Evolutionary conservation across 768 basidiomycete genomes (phyloP).

Genomic region (Tulasnella sp.): DNA sequence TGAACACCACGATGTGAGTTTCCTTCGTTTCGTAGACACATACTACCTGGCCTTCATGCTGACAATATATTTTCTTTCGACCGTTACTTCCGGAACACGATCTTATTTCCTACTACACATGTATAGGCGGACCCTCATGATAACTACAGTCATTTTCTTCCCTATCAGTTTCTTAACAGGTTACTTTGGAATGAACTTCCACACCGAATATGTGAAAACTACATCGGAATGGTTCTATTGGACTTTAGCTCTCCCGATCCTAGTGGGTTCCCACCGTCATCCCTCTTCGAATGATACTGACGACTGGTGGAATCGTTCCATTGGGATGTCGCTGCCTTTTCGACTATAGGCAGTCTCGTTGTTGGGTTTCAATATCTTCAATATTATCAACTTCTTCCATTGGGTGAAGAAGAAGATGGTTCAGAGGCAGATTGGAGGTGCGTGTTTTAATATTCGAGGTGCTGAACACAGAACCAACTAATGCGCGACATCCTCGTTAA

Average conservation of each 20-base stretch:
- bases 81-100: no score
- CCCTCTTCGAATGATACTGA: background rate
- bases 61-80: background rate
- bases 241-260: conserved; percentile 54
- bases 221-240: conserved; percentile 40
- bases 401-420: background rate
- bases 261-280: conserved; percentile 39
- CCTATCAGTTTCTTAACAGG: conserved; percentile 64
- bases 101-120: no score
- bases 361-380: background rate
- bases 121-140: background rate
- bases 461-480: no score
- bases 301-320: background rate
- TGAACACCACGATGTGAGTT: conserved; percentile 63
- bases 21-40: background rate
- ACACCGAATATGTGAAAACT: conserved; percentile 13
- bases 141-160: conserved; percentile 45
- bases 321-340: background rate
- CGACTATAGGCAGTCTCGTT: background rate
- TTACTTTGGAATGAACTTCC: conserved; percentile 43
- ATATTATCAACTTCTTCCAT: background rate
- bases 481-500: no score
- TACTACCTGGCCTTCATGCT: no score
- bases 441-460: no score
- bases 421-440: background rate